Base-by-base conservation (phyloP, 2,329 filamentous ascomycete genomes). In the Fusarium falciforme region DNA sequence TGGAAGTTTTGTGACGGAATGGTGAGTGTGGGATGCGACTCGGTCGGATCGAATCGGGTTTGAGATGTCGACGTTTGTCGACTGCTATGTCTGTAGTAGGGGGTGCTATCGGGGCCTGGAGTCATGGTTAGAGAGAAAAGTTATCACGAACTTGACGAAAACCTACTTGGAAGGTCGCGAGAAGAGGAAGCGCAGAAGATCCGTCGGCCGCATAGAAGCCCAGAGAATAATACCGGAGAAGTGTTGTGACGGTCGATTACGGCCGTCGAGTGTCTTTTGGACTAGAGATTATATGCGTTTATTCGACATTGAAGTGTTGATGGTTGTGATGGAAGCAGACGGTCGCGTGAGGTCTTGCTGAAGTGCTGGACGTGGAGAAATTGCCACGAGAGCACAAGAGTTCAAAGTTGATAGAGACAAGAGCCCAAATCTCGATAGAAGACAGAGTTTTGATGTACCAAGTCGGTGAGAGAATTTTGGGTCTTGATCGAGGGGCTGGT, bases 111-210 rank as follows among this genome's bases (percentile, higher is more conserved):
- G 84, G 80, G 89, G 89, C 85, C 89, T 91, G 47, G 0, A 5
- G 9, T 29, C 17, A 10, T 40, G 4, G 59, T 72, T 20, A 68
- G 54, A 27, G 27, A 29, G 27, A 29, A 2, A 29, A 29, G 27
- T 29, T 9, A 29, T 29, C 27, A 29, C 8, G 27, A 29, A 9
- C 29, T 31, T 31, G 29, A 27, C 27, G 29, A 31, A 4, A 31
- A 87, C 93, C 83, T 86, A 97, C 95, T 97, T 97, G 85, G 94
- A 94, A 83, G 94, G 94, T 89, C 96, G 82, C 44, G 81, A 96
- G 83, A 94, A 97, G 80, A 98, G 91, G 88, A 97, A 96, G 87
- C 94, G 93, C 83, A 97, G 91, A 82, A 97, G 91, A 86, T 97
- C 94, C 87, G 92, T 93, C 84, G 90, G 92, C 93, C 91, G 95